Base-by-base conservation (phyloP, 306 rosid species). In the Clitoria ternatea region DNA sequence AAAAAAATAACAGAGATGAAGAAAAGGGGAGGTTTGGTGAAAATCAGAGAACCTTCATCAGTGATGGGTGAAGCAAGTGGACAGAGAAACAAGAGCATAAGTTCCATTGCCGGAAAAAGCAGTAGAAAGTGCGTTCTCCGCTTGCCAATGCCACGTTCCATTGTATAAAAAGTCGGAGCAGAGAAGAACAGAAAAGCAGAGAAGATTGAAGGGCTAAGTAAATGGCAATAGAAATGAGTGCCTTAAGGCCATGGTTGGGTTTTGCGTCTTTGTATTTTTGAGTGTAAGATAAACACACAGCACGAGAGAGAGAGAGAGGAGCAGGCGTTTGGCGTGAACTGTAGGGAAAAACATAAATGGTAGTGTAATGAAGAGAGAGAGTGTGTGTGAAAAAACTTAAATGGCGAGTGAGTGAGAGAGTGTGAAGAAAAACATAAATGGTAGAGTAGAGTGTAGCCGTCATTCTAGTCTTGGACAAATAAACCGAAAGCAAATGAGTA, bases 311-410 rank as follows among this genome's bases (percentile, higher is more conserved):
- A 13, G 35, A 24, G 17, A 4, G 33, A 27, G 4, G 65, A 32
- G 65, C 65, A 59, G 65, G 44, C 44, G 65, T 32, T 59, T 59
- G 65, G 44, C 65, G 65, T 59, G 65, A 59, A 59, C 43, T 4
- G 65, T 14, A 32, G 65, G 27, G 27, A 15, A 59, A 59, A 33
- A 32, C 44, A 59, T 59, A 59, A 59, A 59, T 32, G 44, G 61
- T 5, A 19, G 17, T 15, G 24, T 56, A 29, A 56, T 56, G 42
- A 56, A 59, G 44, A 59, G 65, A 59, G 65, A 56, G 20, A 44
- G 4, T 11, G 45, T 11, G 45, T n/a, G n/a, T n/a, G n/a, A n/a
- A n/a, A n/a, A n/a, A n/a, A n/a, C n/a, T n/a, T n/a, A n/a, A n/a
- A n/a, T n/a, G n/a, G n/a, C n/a, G n/a, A n/a, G n/a, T n/a, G n/a